A percentile compares a stretch with the other conserved stretches of the same genome.
Evolutionary conservation across 2,329 filamentous ascomycete genomes (phyloP).

Genomic region (Dendrostoma leiphaemia): DNA sequence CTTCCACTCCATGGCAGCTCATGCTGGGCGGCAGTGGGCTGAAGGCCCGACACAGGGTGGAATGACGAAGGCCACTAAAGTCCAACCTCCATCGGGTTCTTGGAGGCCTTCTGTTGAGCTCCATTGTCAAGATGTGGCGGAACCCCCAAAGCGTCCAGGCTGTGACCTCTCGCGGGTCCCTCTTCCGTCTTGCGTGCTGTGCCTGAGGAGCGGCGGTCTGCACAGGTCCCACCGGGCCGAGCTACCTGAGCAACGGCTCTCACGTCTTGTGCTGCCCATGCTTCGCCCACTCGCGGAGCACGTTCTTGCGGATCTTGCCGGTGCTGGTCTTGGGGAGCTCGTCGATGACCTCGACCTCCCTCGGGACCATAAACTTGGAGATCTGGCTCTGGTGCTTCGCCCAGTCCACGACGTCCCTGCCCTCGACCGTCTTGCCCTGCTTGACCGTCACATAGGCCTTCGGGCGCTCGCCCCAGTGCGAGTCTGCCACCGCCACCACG

Average conservation of each 20-base stretch:
- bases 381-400: constrained; percentile 78
- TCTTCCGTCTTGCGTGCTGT: too few relatives aligned
- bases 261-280: constrained; percentile 24
- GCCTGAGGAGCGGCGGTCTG: not conserved
- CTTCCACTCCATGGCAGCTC: not conserved
- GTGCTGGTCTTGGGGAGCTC: constrained; percentile 97
- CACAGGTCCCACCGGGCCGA: not conserved
- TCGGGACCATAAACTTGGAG: constrained; percentile 83
- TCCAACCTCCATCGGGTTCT: not conserved
- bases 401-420: constrained; percentile 77
- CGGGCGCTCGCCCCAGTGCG: constrained; percentile 93
- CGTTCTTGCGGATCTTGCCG: constrained; percentile 95
- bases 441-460: constrained; percentile 90
- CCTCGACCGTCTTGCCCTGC: constrained; percentile 46
- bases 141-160: too few relatives aligned
- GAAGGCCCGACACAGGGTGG: not conserved
- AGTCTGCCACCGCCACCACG: constrained; percentile 82
- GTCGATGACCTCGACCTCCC: constrained; percentile 71
- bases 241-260: too few relatives aligned
- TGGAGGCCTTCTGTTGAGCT: too few relatives aligned
- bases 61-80: not conserved
- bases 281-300: constrained; percentile 82
- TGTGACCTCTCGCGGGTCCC: too few relatives aligned
- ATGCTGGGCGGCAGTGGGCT: not conserved
- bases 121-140: too few relatives aligned